phyloP scores from a whole-genome alignment of 148 eudicot species.

The Rhododendron vialii region DNA sequence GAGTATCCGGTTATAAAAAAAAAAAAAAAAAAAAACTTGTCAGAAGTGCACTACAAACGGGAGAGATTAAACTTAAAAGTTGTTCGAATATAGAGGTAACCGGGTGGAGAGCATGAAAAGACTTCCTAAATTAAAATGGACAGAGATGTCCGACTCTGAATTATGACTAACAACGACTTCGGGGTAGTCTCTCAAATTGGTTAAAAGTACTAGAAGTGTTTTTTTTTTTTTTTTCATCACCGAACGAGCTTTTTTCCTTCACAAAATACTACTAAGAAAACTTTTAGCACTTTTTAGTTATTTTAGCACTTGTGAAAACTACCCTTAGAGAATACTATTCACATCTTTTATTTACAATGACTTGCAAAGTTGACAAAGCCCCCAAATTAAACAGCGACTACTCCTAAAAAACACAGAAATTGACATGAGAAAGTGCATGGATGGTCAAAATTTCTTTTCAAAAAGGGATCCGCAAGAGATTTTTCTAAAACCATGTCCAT shows the following conservation, averaged over 20 bases:
- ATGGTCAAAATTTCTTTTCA: not conserved
- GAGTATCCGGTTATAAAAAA: too few relatives aligned
- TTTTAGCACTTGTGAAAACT: too few relatives aligned
- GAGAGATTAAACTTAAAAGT: not conserved
- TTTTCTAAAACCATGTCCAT: not conserved
- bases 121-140: not conserved
- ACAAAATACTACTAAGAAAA: not conserved
- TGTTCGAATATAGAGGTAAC: not conserved
- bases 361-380: not conserved
- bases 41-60: not conserved
- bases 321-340: too few relatives aligned
- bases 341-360: not conserved
- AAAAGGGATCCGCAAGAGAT: not conserved
- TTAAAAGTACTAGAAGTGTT: too few relatives aligned
- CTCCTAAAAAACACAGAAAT: not conserved
- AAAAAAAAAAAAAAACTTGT: not conserved
- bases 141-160: not conserved
- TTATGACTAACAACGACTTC: not conserved
- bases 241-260: not conserved
- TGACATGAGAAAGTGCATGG: not conserved
- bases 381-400: not conserved
- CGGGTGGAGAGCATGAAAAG: not conserved
- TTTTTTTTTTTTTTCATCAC: too few relatives aligned
- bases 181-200: too few relatives aligned
- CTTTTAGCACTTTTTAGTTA: too few relatives aligned